These are phyloP conservation scores for Symbiodinium natans DNA, from an alignment of 73 alveolate species.

Conservation along the genomic window DNA sequence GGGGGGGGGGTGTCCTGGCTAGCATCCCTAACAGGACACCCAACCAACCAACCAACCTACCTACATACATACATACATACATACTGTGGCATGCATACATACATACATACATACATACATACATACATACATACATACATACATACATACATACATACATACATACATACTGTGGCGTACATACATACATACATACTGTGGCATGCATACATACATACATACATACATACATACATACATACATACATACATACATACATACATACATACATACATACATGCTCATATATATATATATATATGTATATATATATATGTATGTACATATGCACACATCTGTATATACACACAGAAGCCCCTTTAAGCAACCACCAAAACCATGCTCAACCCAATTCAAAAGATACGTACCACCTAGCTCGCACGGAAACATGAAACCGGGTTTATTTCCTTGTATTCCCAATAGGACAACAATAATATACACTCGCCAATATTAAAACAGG, in stretches of 20 bases:
- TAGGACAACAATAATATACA: too few species aligned
- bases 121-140: neutral
- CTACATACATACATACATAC: neutral
- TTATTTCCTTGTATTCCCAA: too few species aligned
- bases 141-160: conserved; percentile 1
- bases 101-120: too few species aligned
- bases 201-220: neutral
- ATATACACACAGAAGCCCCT: neutral
- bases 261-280: neutral
- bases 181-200: conserved; percentile 1
- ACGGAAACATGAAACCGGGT: too few species aligned
- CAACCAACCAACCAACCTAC: neutral
- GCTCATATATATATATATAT: too few species aligned
- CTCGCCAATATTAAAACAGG: too few species aligned
- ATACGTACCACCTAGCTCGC: too few species aligned
- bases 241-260: neutral
- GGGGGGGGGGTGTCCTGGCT: too few species aligned
- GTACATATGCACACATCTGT: neutral
- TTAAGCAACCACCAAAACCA: too few species aligned
- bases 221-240: neutral
- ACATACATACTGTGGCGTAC: conserved; percentile 1
- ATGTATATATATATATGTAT: too few species aligned
- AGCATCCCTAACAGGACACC: too few species aligned
- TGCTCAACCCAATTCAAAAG: too few species aligned
- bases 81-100: neutral